Base-by-base conservation (phyloP, 192 early-diverging fungal species). In the Umbelopsis sp. region DNA sequence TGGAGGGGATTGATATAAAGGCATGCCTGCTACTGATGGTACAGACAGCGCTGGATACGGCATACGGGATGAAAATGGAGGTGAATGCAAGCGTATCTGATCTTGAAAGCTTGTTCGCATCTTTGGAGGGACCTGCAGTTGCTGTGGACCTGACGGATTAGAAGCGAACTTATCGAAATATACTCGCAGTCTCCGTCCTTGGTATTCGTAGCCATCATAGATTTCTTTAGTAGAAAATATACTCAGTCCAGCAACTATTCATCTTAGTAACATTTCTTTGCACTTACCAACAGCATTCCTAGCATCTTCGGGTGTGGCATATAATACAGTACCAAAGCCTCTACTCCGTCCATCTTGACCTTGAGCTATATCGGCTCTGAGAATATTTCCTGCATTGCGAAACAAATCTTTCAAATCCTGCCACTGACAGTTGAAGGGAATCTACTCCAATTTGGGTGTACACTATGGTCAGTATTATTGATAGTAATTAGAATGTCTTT, bases 401-500 rank as follows among this genome's bases (percentile, higher is more conserved):
- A 95, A 93, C 41, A 91, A 81, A 75, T 93, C 91, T 80, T 94
- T 94, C 29, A 95, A 79, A 66, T 95, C 93, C 68, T 92, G 90
- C 93, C 92, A 93, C 67, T 91, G 88, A 49, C 89, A 88, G 65
- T 82, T 85, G 71, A 89, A 93, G 14, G 91, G 88, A 22, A 94
- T 80, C 84, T 86, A 69, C 3, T 69, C 3, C 47, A 21, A 0
- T 17, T 49, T 1, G 10, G 29, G 69, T 11, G 7, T 41, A 5
- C 8, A 0, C 38, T 6, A 41, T 11, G 38, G 12, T 41, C 12
- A 41, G 38, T 41, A 11, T 41, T 41, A n/a, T 41, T 41, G 1
- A 5, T 41, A 41, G 4, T 41, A 6, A 6, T 41, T n/a, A n/a
- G n/a, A 41, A 41, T 6, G 38, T 54, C 44, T 52, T 0, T 26